A percentile compares a stretch with the other conserved stretches of the same genome.
Conservation (phyloP, 164 flowering plant genomes). For the Magnolia kwangsiensis region DNA sequence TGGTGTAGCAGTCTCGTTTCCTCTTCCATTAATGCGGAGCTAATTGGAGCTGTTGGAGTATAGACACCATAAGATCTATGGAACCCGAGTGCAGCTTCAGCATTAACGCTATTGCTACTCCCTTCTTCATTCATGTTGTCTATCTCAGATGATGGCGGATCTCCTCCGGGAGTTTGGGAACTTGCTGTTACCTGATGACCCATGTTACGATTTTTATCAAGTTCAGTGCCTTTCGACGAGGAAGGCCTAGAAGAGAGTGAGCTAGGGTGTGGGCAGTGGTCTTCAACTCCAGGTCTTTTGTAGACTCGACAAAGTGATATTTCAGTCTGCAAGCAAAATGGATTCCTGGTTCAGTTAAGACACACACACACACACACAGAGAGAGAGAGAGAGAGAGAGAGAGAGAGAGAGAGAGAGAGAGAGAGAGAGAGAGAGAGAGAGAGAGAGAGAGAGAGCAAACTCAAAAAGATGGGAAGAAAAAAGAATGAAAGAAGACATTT, state of each 20-base stretch:
- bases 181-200: conserved; percentile 10
- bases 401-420: neutral
- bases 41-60: conserved; percentile 15
- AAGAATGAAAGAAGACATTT: too few species aligned
- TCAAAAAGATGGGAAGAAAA: neutral
- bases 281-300: conserved; percentile 88
- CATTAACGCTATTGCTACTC: conserved; percentile 35
- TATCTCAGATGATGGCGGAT: conserved; percentile 11
- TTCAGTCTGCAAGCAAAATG: conserved; percentile 52
- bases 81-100: conserved; percentile 41
- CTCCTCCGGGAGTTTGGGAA: conserved; percentile 20
- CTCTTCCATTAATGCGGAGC: conserved; percentile 14
- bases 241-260: conserved; percentile 42
- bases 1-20: conserved; percentile 14
- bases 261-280: conserved; percentile 65
- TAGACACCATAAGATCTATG: conserved; percentile 25
- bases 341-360: neutral
- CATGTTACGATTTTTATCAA: conserved; percentile 9
- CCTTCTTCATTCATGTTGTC: conserved; percentile 27
- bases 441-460: too few species aligned
- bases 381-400: neutral
- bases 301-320: conserved; percentile 90
- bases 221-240: conserved; percentile 25
- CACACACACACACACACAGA: too few species aligned
- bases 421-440: neutral